Base-by-base conservation (phyloP, 148 eudicot species). In the Camellia japonica region DNA sequence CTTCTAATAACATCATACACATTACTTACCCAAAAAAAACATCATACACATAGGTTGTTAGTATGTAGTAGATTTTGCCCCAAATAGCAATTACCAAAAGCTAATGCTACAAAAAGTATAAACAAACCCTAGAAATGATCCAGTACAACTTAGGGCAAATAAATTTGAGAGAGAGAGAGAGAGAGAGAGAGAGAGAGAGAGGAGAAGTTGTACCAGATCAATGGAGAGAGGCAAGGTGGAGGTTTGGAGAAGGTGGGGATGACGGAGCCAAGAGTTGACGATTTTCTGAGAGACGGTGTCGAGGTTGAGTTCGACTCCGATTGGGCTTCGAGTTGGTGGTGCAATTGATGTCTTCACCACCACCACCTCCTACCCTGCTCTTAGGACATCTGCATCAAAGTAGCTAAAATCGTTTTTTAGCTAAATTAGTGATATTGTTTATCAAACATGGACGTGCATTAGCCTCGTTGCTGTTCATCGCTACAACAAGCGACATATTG, bases 231-330 rank as follows among this genome's bases (percentile, higher is more conserved):
- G 92, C 46, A 86, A 19, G 70, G 92, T 87, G 79, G 81, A 18
- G 49, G 15, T 47, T 59, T 73, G 78, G 66, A 92, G 87, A 71
- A 77, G 88, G 0, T 65, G 76, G 23, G 84, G 75, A 41, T 46
- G 78, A 11, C 38, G 67, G 51, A 91, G 80, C 98, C 98, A 94
- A 0, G 94, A 85, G 6, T 18, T 8, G 43, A 94, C 80, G 78
- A 92, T 79, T 47, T 76, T 75, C 77, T 80, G 85, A 13, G 93
- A 41, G 19, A 89, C 77, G 3, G 88, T 83, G 78, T 91, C 91
- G 52, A 91, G 91, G 41, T 94, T 94, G 81, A 94, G 86, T 20
- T 97, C 98, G 8, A 97, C 97, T 7, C 98, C 98, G 3, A 93
- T 91, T 12, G 98, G 88, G 86, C 89, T 87, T 3, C 92, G 92